These are phyloP conservation scores for Zelopaecilomyces penicillatus DNA, from an alignment of 2,329 filamentous ascomycete species.

Conservation along the genomic window DNA sequence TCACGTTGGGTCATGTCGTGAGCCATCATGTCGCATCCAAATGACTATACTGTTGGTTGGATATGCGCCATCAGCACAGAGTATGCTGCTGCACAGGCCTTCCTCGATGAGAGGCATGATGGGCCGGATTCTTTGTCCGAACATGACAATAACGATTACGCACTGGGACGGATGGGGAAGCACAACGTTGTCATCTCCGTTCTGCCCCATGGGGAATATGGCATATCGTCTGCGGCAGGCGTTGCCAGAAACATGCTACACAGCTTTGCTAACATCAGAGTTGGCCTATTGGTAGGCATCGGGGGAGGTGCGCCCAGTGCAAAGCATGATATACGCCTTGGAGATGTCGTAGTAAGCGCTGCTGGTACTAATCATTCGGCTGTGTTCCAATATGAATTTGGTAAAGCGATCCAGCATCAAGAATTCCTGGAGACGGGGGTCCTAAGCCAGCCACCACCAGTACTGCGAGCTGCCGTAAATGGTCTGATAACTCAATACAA, in stretches of 20 bases:
- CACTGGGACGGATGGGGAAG: conserved; percentile 8
- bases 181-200: conserved; percentile 14
- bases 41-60: conserved; percentile 33
- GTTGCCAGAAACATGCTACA: conserved; percentile 19
- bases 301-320: conserved; percentile 24
- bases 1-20: background rate
- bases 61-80: conserved; percentile 32
- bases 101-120: conserved; percentile 27
- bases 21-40: background rate
- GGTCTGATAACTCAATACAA: conserved; percentile 7
- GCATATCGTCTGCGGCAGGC: conserved; percentile 9
- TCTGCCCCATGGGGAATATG: conserved; percentile 9
- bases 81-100: conserved; percentile 25
- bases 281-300: conserved; percentile 12
- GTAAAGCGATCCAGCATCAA: conserved; percentile 14
- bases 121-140: conserved; percentile 16
- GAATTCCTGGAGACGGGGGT: conserved; percentile 8
- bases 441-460: conserved; percentile 12
- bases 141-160: conserved; percentile 9
- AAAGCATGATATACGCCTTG: conserved; percentile 23
- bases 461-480: conserved; percentile 9
- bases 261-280: conserved; percentile 21
- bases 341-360: conserved; percentile 16
- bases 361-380: background rate
- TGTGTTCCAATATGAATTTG: conserved; percentile 19